Evolutionary conservation across 108 stramenopile genomes (phyloP).

Genomic region (Cyclostephanos invisitatus): DNA sequence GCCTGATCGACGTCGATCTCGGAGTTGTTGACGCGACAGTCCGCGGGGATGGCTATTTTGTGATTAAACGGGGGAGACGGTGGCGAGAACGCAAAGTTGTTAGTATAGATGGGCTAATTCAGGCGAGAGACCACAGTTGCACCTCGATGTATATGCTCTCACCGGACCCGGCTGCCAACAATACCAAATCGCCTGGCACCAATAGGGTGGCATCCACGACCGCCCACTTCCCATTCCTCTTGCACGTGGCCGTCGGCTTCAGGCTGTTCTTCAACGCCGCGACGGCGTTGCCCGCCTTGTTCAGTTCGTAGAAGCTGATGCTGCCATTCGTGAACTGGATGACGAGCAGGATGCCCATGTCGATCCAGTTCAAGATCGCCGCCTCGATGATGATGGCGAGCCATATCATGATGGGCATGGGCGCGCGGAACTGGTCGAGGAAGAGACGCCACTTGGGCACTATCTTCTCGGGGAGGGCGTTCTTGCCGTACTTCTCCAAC

Average conservation of each 20-base stretch:
- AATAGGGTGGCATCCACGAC: constrained; percentile 49
- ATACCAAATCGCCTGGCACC: constrained; percentile 63
- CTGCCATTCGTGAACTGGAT: constrained; percentile 63
- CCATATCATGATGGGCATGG: constrained; percentile 88
- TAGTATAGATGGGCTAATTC: not conserved
- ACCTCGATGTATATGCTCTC: not conserved
- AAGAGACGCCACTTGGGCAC: constrained; percentile 57
- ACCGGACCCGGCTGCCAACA: constrained; percentile 44
- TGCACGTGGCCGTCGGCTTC: constrained; percentile 63
- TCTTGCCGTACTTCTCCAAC: constrained; percentile 51
- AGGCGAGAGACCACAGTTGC: not conserved
- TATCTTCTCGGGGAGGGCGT: constrained; percentile 64
- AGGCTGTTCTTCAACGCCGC: constrained; percentile 72
- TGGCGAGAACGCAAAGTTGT: not conserved
- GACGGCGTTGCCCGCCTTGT: constrained; percentile 78
- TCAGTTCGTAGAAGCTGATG: constrained; percentile 62
- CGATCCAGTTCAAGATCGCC: constrained; percentile 47
- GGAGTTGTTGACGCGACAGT: constrained; percentile 54
- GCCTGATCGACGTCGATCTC: constrained; percentile 78
- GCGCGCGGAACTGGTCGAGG: constrained; percentile 60
- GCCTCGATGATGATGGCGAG: constrained; percentile 63
- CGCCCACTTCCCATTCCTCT: constrained; percentile 59
- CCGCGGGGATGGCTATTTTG: constrained; percentile 63
- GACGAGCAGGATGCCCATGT: constrained; percentile 54
- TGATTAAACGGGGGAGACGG: not conserved